These are phyloP conservation scores for Endocarpon pusillum DNA, from an alignment of 495 filamentous ascomycete species.

Conservation along the genomic window DNA sequence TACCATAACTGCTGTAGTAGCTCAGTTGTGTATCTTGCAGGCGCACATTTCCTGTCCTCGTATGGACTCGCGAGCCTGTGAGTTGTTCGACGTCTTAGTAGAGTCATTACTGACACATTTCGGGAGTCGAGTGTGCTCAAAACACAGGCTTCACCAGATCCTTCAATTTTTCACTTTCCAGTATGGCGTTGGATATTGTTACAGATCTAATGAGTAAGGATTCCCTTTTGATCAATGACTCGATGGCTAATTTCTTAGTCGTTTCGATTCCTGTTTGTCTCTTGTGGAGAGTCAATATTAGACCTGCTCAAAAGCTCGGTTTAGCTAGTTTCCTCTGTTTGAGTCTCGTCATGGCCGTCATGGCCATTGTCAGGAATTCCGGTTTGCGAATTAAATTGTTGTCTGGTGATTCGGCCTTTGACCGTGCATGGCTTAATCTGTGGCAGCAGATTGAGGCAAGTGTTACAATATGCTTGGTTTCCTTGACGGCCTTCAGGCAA, in stretches of 20 bases:
- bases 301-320: conserved; percentile 4
- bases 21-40: background rate
- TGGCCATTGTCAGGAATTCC: conserved; percentile 7
- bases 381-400: too few relatives aligned
- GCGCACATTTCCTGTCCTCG: background rate
- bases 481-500: too few relatives aligned
- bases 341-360: conserved; percentile 9
- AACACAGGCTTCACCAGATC: background rate
- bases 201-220: background rate
- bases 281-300: conserved; percentile 9
- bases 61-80: background rate
- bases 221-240: background rate
- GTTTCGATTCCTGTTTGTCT: conserved; percentile 8
- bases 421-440: too few relatives aligned
- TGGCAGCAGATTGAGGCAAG: too few relatives aligned
- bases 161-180: background rate
- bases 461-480: too few relatives aligned
- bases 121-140: background rate
- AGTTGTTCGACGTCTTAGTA: background rate
- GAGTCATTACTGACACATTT: background rate
- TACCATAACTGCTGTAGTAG: background rate
- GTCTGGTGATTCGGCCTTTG: too few relatives aligned
- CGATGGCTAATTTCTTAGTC: conserved; percentile 2
- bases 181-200: background rate
- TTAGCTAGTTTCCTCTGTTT: conserved; percentile 9